Conservation (phyloP, 192 early-diverging fungal species). For the Mortierella antarctica region DNA sequence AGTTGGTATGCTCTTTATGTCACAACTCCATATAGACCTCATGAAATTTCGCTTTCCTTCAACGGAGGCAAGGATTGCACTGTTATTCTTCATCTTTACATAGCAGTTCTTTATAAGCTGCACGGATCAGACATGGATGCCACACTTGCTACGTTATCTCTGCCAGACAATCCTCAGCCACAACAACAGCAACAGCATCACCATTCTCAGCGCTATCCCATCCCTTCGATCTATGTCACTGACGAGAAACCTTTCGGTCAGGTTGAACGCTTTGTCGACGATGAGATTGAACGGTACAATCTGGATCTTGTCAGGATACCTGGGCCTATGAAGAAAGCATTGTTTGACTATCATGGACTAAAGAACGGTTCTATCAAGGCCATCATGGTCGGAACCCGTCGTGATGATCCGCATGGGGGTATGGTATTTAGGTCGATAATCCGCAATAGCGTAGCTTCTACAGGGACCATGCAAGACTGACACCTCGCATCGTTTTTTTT, state of each 20-base stretch:
- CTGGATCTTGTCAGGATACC: slow-evolving; percentile 73
- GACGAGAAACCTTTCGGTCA: slow-evolving; percentile 83
- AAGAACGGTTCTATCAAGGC: slow-evolving; percentile 64
- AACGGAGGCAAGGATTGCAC: slow-evolving; percentile 99
- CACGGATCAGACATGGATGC: slow-evolving; percentile 18
- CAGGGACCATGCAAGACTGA: too few species aligned
- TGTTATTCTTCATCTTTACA: slow-evolving; percentile 84
- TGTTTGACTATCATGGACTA: slow-evolving; percentile 75
- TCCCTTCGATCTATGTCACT: slow-evolving; percentile 81
- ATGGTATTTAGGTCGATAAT: not conserved
- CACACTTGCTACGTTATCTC: not conserved
- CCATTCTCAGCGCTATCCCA: slow-evolving; percentile 40
- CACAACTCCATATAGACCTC: slow-evolving; percentile 56
- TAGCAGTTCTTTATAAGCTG: slow-evolving; percentile 68
- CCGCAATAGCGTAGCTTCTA: too few species aligned
- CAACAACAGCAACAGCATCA: slow-evolving; percentile 1
- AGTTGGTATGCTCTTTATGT: slow-evolving; percentile 18
- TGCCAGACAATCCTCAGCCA: slow-evolving; percentile 9
- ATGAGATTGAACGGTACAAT: slow-evolving; percentile 74
- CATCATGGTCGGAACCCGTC: slow-evolving; percentile 86
- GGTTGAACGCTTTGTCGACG: slow-evolving; percentile 88
- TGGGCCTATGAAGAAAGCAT: slow-evolving; percentile 82
- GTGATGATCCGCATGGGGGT: slow-evolving; percentile 79
- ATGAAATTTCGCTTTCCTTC: slow-evolving; percentile 81
- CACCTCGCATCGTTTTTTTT: not conserved